Conservation (phyloP, 2,329 filamentous ascomycete species). For the Falciphora oryzae region DNA sequence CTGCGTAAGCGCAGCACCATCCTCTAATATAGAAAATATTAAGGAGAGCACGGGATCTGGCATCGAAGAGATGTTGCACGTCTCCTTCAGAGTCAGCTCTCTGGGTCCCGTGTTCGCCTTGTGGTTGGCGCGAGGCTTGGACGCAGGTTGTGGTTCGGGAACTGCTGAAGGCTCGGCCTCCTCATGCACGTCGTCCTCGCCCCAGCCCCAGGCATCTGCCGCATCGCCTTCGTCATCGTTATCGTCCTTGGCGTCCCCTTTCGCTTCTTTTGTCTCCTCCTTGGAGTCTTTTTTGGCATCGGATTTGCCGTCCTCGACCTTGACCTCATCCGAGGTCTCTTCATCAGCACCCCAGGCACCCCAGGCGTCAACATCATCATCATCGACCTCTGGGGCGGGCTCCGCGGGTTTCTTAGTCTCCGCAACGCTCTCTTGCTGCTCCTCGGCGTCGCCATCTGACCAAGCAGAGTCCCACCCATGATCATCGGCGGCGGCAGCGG, state of each 20-base stretch:
- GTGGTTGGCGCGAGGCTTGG: conserved; percentile 11
- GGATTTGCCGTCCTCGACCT: conserved; percentile 23
- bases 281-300: conserved; percentile 15
- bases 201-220: conserved; percentile 79
- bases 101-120: conserved; percentile 30
- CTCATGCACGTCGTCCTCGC: conserved; percentile 54
- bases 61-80: conserved; percentile 82
- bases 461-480: conserved; percentile 75
- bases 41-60: conserved; percentile 71
- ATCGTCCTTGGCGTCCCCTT: conserved; percentile 18
- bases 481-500: conserved; percentile 35
- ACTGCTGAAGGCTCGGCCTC: conserved; percentile 17
- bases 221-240: conserved; percentile 46
- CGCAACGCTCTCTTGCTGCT: conserved; percentile 20
- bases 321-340: conserved; percentile 11
- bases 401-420: conserved; percentile 16
- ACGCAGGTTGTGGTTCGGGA: conserved; percentile 16
- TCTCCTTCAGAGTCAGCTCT: conserved; percentile 76
- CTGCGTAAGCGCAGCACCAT: conserved; percentile 54
- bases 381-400: conserved; percentile 22
- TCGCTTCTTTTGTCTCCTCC: conserved; percentile 17
- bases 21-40: conserved; percentile 54
- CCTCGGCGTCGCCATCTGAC: conserved; percentile 63
- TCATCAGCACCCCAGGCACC: conserved; percentile 27
- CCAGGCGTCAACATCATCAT: conserved; percentile 32